Evolutionary conservation across 2,329 filamentous ascomycete genomes (phyloP).

Genomic region (Fusarium paranaense): DNA sequence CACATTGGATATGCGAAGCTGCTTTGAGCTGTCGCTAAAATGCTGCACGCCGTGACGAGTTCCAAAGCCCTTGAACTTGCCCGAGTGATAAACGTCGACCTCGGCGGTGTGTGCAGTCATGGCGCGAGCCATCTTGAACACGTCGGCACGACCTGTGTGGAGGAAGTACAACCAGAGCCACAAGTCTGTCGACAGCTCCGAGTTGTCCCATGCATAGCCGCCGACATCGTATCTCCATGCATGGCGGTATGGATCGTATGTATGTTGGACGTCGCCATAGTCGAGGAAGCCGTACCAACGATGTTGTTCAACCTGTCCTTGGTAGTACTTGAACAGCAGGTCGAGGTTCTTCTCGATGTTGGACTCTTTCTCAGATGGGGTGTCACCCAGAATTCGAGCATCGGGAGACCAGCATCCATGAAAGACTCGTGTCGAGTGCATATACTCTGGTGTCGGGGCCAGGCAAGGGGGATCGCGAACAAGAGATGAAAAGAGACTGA

Average conservation of each 20-base stretch:
- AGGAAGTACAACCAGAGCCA: slow-evolving; percentile 73
- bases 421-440: slow-evolving; percentile 45
- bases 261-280: slow-evolving; percentile 71
- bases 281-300: slow-evolving; percentile 74
- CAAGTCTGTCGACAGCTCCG: slow-evolving; percentile 70
- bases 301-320: slow-evolving; percentile 64
- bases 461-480: slow-evolving; percentile 62
- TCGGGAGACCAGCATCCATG: slow-evolving; percentile 30
- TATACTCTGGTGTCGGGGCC: slow-evolving; percentile 58
- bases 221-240: slow-evolving; percentile 72
- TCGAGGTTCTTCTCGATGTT: slow-evolving; percentile 65
- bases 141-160: slow-evolving; percentile 65
- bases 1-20: slow-evolving; percentile 61
- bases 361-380: slow-evolving; percentile 43
- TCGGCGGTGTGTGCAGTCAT: slow-evolving; percentile 69
- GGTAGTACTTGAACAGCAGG: slow-evolving; percentile 66
- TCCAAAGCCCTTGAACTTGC: slow-evolving; percentile 67
- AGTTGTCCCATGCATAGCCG: slow-evolving; percentile 74
- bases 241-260: slow-evolving; percentile 69
- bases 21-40: slow-evolving; percentile 70
- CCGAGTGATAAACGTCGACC: slow-evolving; percentile 71
- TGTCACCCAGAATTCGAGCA: neutral
- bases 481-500: slow-evolving; percentile 48
- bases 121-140: slow-evolving; percentile 69
- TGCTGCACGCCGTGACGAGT: slow-evolving; percentile 73